Evolutionary conservation across 2,329 filamentous ascomycete genomes (phyloP), one percentile per base, ranked within the genome.

Genomic region (Metarhizium rileyi): DNA sequence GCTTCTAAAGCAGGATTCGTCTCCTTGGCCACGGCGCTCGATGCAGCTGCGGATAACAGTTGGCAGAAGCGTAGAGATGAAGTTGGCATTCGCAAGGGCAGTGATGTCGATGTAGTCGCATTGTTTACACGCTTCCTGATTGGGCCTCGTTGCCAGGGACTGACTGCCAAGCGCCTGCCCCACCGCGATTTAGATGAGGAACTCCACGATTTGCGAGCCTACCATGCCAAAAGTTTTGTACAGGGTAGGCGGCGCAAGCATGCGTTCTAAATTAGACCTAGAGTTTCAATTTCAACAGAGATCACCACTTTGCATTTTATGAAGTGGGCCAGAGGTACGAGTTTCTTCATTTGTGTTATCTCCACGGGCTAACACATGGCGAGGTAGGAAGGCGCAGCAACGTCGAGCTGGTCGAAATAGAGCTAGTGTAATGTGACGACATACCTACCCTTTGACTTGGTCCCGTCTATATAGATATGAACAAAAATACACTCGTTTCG

Each of bases 301-400:
- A n/a, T n/a, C n/a, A n/a, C n/a, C n/a, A n/a, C n/a, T n/a, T n/a
- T 59, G 23, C 57, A 51, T 14, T 45, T 57, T 20, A 53, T 12
- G 41, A 26, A n/a, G 41, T 46, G 2, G 26, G 48, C 12, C 8
- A 25, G n/a, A 38, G 45, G 20, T 57, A 53, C 49, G 46, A 48
- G 8, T 58, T 59, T 45, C 40, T 56, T 5, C 55, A 57, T 5
- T 50, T 55, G 8, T 53, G 53, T 30, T 57, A 59, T 52, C 38
- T 59, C 9, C 52, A 59, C 47, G 59, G 57, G n/a, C 46, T 60
- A 5, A 59, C 58, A 55, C 38, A 50, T 20, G 55, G 56, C 14
- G 57, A 60, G 36, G 53, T 48, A 25, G 38, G 20, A 7, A 14
- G 38, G 9, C 5, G 38, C 38, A 22, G 20, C 8, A 14, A 42